Conservation (phyloP, 768 basidiomycete species). For the Macrolepiota dolichaula region DNA sequence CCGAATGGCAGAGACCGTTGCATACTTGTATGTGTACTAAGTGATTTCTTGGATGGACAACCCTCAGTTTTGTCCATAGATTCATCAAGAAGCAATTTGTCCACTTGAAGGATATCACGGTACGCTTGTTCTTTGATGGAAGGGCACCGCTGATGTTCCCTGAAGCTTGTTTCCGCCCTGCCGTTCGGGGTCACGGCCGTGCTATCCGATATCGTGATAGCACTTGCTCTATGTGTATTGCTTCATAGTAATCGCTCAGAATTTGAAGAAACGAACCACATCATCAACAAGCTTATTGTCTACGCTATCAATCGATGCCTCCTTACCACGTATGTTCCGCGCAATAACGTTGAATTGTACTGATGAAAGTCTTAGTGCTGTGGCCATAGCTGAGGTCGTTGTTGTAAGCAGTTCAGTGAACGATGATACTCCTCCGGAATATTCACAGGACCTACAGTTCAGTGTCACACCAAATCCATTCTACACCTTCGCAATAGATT, state of each 20-base stretch:
- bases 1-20: constrained; percentile 29
- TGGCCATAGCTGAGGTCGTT: constrained; percentile 35
- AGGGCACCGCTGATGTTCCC: background rate
- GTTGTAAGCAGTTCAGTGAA: constrained; percentile 23
- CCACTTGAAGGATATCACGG: constrained; percentile 31
- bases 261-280: constrained; percentile 36
- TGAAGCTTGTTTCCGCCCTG: constrained; percentile 31
- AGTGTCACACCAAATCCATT: constrained; percentile 37
- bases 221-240: constrained; percentile 37
- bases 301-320: constrained; percentile 50
- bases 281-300: constrained; percentile 43
- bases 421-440: background rate
- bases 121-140: constrained; percentile 14
- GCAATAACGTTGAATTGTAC: background rate
- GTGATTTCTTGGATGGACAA: background rate
- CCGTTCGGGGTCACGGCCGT: constrained; percentile 45
- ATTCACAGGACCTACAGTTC: constrained; percentile 27
- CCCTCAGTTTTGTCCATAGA: constrained; percentile 18
- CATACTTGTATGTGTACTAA: constrained; percentile 29
- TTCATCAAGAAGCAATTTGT: constrained; percentile 35
- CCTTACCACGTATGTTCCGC: constrained; percentile 42
- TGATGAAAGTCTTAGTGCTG: constrained; percentile 23
- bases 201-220: constrained; percentile 44
- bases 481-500: constrained; percentile 47
- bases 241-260: constrained; percentile 37